Percentiles rank a stretch among this genome's conserved stretches.
Evolutionary conservation across 2,329 filamentous ascomycete species (phyloP).

Genomic region (Hirsutella rhossiliensis): DNA sequence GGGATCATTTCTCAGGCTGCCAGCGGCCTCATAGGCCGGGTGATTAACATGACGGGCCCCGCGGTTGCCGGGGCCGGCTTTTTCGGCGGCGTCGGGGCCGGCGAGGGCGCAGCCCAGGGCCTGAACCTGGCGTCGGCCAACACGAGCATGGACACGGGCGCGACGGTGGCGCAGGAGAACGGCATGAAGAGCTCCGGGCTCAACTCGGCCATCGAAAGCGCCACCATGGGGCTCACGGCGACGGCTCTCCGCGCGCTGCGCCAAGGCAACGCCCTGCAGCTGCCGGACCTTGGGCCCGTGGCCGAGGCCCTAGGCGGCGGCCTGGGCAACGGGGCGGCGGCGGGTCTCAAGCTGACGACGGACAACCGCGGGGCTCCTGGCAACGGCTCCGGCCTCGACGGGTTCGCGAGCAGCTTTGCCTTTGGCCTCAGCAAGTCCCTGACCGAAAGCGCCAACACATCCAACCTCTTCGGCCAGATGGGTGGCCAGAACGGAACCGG

Average conservation of each 20-base stretch:
- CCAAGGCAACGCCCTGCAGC: conserved; percentile 4
- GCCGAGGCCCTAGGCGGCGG: conserved; percentile 11
- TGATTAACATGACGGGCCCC: conserved; percentile 2
- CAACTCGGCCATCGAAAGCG: conserved; percentile 16
- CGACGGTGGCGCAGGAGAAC: conserved; percentile 14
- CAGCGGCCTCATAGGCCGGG: neutral
- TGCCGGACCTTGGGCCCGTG: conserved; percentile 7
- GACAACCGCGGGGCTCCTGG: conserved; percentile 5
- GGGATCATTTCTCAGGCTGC: conserved; percentile 2
- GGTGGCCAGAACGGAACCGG: conserved; percentile 2
- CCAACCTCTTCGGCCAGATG: conserved; percentile 1
- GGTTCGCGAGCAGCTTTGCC: conserved; percentile 12
- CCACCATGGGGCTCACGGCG: conserved; percentile 15
- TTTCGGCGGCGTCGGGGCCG: conserved; percentile 13
- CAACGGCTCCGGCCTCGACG: conserved; percentile 10
- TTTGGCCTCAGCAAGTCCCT: conserved; percentile 15
- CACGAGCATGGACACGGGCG: conserved; percentile 5
- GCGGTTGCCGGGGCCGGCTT: conserved; percentile 7
- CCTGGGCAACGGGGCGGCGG: conserved; percentile 11
- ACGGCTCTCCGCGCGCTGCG: conserved; percentile 15
- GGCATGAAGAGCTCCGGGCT: conserved; percentile 15
- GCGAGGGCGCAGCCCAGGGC: conserved; percentile 12
- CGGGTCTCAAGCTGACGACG: conserved; percentile 10
- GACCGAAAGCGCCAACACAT: conserved; percentile 6
- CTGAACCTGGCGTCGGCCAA: conserved; percentile 9